Conservation (phyloP, 352 stramenopile genomes). For the Phytophthora niederhauseri region DNA sequence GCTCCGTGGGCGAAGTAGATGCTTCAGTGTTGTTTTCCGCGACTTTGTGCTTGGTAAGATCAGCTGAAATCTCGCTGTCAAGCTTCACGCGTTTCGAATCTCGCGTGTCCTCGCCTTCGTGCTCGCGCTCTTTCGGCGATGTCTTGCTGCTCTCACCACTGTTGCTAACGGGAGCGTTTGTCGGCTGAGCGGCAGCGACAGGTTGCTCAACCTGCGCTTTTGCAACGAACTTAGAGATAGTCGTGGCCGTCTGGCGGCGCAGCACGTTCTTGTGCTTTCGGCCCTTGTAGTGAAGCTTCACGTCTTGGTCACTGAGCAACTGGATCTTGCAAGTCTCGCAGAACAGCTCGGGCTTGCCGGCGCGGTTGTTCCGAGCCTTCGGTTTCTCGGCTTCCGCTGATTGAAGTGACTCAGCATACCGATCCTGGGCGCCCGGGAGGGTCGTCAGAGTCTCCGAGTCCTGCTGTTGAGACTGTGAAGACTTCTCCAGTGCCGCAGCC, state of each 20-base stretch:
- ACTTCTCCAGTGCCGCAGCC: conserved; percentile 38
- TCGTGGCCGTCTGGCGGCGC: conserved; percentile 48
- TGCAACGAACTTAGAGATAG: conserved; percentile 57
- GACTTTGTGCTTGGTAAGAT: neutral
- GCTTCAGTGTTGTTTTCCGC: neutral
- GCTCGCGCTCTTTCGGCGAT: conserved; percentile 11
- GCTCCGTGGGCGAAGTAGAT: conserved; percentile 14
- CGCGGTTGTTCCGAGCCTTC: conserved; percentile 30
- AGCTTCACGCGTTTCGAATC: conserved; percentile 39
- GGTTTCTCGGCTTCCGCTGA: conserved; percentile 8
- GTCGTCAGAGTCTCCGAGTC: conserved; percentile 27
- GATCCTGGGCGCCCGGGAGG: conserved; percentile 49
- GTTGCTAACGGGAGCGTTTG: neutral
- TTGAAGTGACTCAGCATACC: conserved; percentile 28
- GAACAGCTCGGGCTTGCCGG: conserved; percentile 55
- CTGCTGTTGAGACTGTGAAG: conserved; percentile 12
- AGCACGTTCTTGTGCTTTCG: conserved; percentile 88
- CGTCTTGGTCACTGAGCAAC: conserved; percentile 76
- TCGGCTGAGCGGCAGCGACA: neutral
- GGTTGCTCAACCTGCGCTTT: conserved; percentile 31
- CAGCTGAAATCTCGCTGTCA: conserved; percentile 4
- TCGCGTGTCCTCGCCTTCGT: conserved; percentile 29
- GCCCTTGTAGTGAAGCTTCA: conserved; percentile 73
- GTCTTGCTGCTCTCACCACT: conserved; percentile 4
- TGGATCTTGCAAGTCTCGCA: conserved; percentile 75